These are phyloP conservation scores for Parvularia atlantis DNA, from an alignment of 78 protist species.

Conservation along the genomic window DNA sequence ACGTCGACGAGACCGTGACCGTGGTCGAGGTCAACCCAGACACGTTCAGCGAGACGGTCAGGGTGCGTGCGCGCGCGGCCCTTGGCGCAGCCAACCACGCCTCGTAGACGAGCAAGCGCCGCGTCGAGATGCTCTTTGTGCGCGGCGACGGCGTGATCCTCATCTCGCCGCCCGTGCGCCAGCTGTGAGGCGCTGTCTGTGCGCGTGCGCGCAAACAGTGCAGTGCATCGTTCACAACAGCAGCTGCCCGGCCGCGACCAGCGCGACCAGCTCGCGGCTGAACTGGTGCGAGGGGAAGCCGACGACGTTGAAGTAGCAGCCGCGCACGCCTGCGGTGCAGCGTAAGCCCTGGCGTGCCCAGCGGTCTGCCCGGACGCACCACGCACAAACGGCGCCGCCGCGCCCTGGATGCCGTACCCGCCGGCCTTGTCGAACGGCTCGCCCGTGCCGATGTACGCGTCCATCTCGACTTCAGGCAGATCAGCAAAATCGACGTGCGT, in stretches of 20 bases:
- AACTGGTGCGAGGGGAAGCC: slow-evolving; percentile 31
- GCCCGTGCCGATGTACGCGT: slow-evolving; percentile 22
- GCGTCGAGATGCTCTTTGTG: slow-evolving; percentile 74
- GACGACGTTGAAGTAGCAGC: slow-evolving; percentile 32
- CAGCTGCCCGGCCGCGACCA: not conserved
- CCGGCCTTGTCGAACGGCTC: slow-evolving; percentile 54
- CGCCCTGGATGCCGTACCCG: slow-evolving; percentile 43
- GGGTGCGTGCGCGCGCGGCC: no score
- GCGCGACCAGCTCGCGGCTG: slow-evolving; percentile 2
- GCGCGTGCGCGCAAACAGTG: no score
- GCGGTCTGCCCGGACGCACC: no score
- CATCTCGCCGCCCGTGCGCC: slow-evolving; percentile 81
- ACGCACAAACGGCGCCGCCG: slow-evolving; percentile 29
- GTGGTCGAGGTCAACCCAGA: no score
- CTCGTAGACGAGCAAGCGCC: slow-evolving; percentile 52
- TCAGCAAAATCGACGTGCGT: slow-evolving; percentile 23
- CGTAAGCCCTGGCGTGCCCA: no score
- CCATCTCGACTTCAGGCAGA: not conserved
- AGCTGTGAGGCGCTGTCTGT: no score
- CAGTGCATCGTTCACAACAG: no score
- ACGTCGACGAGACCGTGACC: slow-evolving; percentile 88
- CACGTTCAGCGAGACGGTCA: no score
- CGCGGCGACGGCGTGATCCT: slow-evolving; percentile 88
- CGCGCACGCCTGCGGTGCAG: slow-evolving; percentile 17
- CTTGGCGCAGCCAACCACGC: not conserved